Conservation (phyloP, 306 rosid genomes). For the Castanospermum australe region DNA sequence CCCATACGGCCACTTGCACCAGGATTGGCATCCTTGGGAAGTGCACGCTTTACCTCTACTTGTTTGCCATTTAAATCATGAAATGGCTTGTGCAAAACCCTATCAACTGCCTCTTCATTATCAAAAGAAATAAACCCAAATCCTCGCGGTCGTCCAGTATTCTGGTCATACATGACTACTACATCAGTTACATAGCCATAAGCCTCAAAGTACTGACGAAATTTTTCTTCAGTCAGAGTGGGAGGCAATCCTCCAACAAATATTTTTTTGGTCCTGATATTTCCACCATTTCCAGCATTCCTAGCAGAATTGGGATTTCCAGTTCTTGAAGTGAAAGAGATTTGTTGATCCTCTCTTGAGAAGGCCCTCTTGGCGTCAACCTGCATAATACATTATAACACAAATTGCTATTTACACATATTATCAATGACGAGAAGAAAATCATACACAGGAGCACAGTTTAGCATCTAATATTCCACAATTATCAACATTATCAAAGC, state of each 20-base stretch:
- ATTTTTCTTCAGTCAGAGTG: slow-evolving; percentile 80
- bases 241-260: slow-evolving; percentile 99
- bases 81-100: slow-evolving; percentile 91
- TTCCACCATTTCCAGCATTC: slow-evolving; percentile 79
- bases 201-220: slow-evolving; percentile 81
- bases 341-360: slow-evolving; percentile 96
- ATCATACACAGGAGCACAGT: background rate
- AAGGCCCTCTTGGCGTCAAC: slow-evolving; percentile 98
- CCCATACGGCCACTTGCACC: slow-evolving; percentile 85
- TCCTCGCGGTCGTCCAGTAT: slow-evolving; percentile 96
- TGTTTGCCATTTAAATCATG: slow-evolving; percentile 98
- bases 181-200: slow-evolving; percentile 93
- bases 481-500: background rate
- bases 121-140: slow-evolving; percentile 98
- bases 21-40: slow-evolving; percentile 97
- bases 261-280: slow-evolving; percentile 85
- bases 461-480: background rate
- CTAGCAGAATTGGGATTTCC: slow-evolving; percentile 67
- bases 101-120: slow-evolving; percentile 90
- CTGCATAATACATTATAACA: slow-evolving; percentile 53
- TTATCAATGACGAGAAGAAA: slow-evolving; percentile 1
- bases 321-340: slow-evolving; percentile 60
- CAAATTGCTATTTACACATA: background rate
- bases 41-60: slow-evolving; percentile 99
- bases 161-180: slow-evolving; percentile 97